Conservation (phyloP, 106 monocot species). For the Triglochin maritima region DNA sequence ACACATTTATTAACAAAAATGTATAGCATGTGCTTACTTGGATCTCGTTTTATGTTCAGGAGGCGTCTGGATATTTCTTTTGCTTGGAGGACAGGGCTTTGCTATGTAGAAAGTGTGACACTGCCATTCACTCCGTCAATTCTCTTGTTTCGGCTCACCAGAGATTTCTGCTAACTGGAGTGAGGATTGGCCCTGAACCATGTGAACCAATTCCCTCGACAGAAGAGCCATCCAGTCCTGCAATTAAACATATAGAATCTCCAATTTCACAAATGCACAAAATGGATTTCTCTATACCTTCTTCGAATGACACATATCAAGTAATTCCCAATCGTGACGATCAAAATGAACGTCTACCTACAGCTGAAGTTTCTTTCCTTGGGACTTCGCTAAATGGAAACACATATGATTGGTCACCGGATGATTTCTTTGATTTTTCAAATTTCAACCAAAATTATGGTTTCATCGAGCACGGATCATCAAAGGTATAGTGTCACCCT, state of each 20-base stretch:
- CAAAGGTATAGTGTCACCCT: conserved; percentile 44
- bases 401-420: conserved; percentile 51
- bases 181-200: conserved; percentile 60
- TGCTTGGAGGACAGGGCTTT: conserved; percentile 86
- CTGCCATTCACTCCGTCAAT: conserved; percentile 61
- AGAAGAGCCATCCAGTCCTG: conserved; percentile 12
- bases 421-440: conserved; percentile 52
- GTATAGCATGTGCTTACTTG: not conserved
- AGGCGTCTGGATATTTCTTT: conserved; percentile 76
- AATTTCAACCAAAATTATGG: conserved; percentile 45
- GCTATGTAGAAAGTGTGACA: conserved; percentile 75
- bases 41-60: conserved; percentile 27
- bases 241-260: conserved; percentile 6
- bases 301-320: conserved; percentile 15
- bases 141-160: conserved; percentile 56
- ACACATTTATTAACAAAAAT: too few species aligned
- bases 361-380: conserved; percentile 20
- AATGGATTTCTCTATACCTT: conserved; percentile 4
- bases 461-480: conserved; percentile 47
- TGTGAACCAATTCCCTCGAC: conserved; percentile 23
- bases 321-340: conserved; percentile 6
- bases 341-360: not conserved
- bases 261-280: not conserved
- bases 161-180: conserved; percentile 77
- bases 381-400: conserved; percentile 20